Conservation (phyloP, 768 basidiomycete species). For the Leccinum barrowsii region DNA sequence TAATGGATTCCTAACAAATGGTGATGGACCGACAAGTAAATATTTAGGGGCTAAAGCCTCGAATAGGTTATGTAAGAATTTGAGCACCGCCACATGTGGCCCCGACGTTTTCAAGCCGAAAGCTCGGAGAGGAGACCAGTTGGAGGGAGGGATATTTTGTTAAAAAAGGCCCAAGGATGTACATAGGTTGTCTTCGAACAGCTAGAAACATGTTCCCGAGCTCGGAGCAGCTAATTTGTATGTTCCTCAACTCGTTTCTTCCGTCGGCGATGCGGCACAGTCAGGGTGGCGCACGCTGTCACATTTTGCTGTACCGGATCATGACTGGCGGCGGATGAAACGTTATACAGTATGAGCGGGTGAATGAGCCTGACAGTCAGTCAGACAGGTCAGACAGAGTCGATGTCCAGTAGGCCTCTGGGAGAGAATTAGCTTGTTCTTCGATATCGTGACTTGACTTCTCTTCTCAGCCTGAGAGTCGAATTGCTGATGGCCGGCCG, state of each 20-base stretch:
- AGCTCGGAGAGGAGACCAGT: background rate
- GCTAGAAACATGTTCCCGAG: background rate
- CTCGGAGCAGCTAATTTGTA: background rate
- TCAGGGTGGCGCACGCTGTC: background rate
- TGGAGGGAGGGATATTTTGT: background rate
- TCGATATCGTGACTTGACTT: constrained; percentile 5
- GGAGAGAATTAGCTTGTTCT: background rate
- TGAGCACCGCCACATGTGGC: too few relatives aligned
- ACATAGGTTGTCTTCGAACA: background rate
- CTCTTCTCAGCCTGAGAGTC: constrained; percentile 13
- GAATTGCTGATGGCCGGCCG: constrained; percentile 15
- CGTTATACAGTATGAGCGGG: background rate
- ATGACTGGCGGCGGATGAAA: background rate
- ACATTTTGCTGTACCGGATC: background rate
- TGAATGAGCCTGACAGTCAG: background rate
- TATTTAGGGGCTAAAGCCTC: too few relatives aligned
- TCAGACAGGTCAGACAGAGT: too few relatives aligned
- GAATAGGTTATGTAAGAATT: too few relatives aligned
- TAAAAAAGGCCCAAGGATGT: background rate
- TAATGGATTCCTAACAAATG: too few relatives aligned
- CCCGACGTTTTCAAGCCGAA: too few relatives aligned
- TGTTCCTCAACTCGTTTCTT: background rate
- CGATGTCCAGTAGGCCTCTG: background rate
- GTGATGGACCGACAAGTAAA: too few relatives aligned
- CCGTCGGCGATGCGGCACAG: background rate